Conservation (phyloP, 495 filamentous ascomycete species). For the Hyaloscypha finlandica region DNA sequence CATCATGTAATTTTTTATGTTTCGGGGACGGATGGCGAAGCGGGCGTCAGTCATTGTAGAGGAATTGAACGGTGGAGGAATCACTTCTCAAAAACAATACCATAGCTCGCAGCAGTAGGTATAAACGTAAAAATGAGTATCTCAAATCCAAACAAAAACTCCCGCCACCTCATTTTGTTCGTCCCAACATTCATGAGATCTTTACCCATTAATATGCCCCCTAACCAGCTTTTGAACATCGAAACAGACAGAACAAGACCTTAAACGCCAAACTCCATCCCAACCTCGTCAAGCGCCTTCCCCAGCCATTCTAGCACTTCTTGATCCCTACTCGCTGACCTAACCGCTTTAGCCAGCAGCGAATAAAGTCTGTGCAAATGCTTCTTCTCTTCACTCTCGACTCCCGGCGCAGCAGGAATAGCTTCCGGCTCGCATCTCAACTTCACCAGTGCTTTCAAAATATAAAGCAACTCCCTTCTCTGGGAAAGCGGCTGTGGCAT, state of each 20-base stretch:
- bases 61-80: constrained; percentile 1
- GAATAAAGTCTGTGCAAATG: constrained; percentile 85
- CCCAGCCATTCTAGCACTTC: constrained; percentile 59
- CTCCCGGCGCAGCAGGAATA: constrained; percentile 62
- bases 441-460: constrained; percentile 63
- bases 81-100: constrained; percentile 22
- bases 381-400: constrained; percentile 56
- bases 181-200: background rate
- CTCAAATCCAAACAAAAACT: constrained; percentile 17
- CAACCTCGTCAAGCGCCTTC: constrained; percentile 64
- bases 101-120: constrained; percentile 6
- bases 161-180: too few relatives aligned
- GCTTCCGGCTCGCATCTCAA: constrained; percentile 72
- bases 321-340: constrained; percentile 65
- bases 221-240: background rate
- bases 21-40: background rate
- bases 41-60: constrained; percentile 13
- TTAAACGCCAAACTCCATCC: constrained; percentile 61
- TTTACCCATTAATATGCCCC: background rate
- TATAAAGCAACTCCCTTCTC: constrained; percentile 72
- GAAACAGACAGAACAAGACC: background rate
- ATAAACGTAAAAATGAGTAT: constrained; percentile 15
- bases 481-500: constrained; percentile 89
- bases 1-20: constrained; percentile 14
- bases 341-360: constrained; percentile 69